phyloP scores from a whole-genome alignment of 2,329 filamentous ascomycete species.

The Cryphonectria naterciae region DNA sequence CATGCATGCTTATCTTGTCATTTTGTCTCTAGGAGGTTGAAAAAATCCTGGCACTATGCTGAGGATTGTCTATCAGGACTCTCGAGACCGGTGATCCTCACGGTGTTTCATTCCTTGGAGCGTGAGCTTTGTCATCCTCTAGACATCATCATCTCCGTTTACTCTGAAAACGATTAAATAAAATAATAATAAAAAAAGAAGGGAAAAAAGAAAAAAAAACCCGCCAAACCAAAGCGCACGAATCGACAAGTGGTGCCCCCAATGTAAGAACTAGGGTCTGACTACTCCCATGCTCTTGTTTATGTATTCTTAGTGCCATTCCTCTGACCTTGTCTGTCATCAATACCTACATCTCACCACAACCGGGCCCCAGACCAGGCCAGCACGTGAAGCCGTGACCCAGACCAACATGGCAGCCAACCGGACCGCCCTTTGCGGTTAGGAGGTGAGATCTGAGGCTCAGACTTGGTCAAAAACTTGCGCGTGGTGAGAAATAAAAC shows the following conservation, averaged over 20 bases:
- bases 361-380: not conserved
- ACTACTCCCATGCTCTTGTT: not conserved
- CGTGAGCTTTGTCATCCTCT: too few species aligned
- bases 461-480: not conserved
- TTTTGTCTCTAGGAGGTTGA: too few species aligned
- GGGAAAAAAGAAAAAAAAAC: too few species aligned
- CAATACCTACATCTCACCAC: not conserved
- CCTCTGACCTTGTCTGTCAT: not conserved
- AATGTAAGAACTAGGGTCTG: not conserved
- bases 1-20: too few species aligned
- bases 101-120: not conserved
- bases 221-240: too few species aligned
- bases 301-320: not conserved
- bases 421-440: not conserved
- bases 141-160: too few species aligned
- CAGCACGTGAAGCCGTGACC: not conserved
- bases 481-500: not conserved
- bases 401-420: not conserved
- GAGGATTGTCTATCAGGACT: not conserved
- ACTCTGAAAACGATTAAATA: too few species aligned
- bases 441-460: not conserved
- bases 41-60: too few species aligned
- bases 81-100: not conserved
- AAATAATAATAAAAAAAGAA: too few species aligned
- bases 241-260: not conserved